phyloP scores from a whole-genome alignment of 139 green algal species.

The Dunaliella sp. region DNA sequence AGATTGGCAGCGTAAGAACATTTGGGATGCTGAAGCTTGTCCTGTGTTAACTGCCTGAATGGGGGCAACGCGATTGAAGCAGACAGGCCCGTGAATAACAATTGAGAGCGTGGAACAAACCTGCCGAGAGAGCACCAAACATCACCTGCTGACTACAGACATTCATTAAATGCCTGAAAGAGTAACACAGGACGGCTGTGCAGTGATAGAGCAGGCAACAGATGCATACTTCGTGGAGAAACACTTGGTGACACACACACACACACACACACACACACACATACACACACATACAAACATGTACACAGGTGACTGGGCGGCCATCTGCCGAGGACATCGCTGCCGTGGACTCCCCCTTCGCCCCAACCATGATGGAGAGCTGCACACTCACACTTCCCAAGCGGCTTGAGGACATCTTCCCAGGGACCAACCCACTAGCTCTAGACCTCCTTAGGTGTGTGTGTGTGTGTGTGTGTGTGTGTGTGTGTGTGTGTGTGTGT shows the following conservation, averaged over 20 bases:
- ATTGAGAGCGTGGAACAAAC: too few species aligned
- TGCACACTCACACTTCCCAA: slow-evolving; percentile 58
- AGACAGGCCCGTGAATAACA: too few species aligned
- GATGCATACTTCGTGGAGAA: slow-evolving; percentile 11
- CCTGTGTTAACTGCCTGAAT: too few species aligned
- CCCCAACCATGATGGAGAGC: slow-evolving; percentile 89
- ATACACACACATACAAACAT: background rate
- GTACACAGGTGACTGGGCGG: slow-evolving; percentile 14
- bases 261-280: slow-evolving; percentile 4
- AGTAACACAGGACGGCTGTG: too few species aligned
- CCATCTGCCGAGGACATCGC: slow-evolving; percentile 70
- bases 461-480: slow-evolving; percentile 52
- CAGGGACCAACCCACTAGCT: slow-evolving; percentile 70
- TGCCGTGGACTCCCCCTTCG: slow-evolving; percentile 86
- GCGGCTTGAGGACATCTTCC: slow-evolving; percentile 74
- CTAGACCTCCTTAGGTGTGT: slow-evolving; percentile 81
- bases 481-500: background rate
- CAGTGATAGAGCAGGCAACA: too few species aligned
- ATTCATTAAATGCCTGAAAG: too few species aligned
- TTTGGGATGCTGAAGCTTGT: too few species aligned
- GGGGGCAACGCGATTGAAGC: too few species aligned
- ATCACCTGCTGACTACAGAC: too few species aligned
- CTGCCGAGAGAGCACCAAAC: too few species aligned
- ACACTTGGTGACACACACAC: slow-evolving; percentile 4
- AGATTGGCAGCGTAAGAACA: too few species aligned